phyloP scores from a whole-genome alignment of 108 stramenopile species.

The Asterionellopsis glacialis region DNA sequence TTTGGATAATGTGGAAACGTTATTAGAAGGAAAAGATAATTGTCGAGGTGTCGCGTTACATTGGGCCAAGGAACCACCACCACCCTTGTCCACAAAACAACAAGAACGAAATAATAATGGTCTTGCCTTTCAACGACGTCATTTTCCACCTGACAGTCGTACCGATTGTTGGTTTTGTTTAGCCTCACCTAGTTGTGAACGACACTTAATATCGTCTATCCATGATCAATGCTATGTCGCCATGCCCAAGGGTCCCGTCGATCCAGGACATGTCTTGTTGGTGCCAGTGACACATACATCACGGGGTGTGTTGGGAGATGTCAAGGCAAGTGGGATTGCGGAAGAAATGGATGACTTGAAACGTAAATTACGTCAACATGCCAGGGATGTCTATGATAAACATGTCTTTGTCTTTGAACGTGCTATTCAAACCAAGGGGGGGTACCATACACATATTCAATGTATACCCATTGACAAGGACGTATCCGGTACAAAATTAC shows the following conservation, averaged over 20 bases:
- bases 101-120: constrained; percentile 22
- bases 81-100: constrained; percentile 2
- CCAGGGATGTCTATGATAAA: constrained; percentile 46
- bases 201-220: constrained; percentile 79
- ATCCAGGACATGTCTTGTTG: constrained; percentile 73
- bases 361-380: constrained; percentile 46
- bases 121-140: constrained; percentile 52
- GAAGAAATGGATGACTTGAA: constrained; percentile 54
- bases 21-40: constrained; percentile 27
- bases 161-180: constrained; percentile 92
- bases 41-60: constrained; percentile 23
- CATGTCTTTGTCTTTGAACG: constrained; percentile 87
- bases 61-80: constrained; percentile 54
- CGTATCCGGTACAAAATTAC: constrained; percentile 28
- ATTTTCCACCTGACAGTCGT: constrained; percentile 67
- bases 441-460: constrained; percentile 85
- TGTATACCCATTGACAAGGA: constrained; percentile 65
- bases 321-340: constrained; percentile 12
- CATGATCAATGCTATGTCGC: constrained; percentile 64
- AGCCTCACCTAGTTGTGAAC: constrained; percentile 81
- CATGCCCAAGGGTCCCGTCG: constrained; percentile 86
- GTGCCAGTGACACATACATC: constrained; percentile 79
- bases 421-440: constrained; percentile 80
- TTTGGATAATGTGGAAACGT: constrained; percentile 5
- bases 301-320: constrained; percentile 41